Evolutionary conservation across 2,329 filamentous ascomycete species (phyloP).

Genomic region (Malbranchea cinnamomea): DNA sequence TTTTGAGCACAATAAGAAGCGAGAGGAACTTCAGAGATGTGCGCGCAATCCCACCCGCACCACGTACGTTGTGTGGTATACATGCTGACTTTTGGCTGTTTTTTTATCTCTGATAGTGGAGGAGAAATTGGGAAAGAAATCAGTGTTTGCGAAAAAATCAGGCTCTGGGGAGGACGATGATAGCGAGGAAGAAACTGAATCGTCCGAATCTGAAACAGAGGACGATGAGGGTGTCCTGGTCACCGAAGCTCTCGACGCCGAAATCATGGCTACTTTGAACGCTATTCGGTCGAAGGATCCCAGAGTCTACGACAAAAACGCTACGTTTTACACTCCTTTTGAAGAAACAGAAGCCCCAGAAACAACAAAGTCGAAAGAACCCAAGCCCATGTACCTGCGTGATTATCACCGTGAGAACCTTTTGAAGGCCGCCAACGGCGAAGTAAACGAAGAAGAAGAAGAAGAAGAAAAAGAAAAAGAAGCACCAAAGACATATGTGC

Average conservation of each 20-base stretch:
- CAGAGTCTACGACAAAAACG: conserved; percentile 66
- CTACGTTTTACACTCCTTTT: conserved; percentile 59
- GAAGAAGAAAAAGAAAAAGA: conserved; percentile 39
- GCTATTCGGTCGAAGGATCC: conserved; percentile 88
- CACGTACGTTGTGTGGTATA: background rate
- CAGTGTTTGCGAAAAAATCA: conserved; percentile 26
- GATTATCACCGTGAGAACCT: conserved; percentile 90
- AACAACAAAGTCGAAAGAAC: conserved; percentile 40
- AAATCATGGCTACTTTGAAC: conserved; percentile 73
- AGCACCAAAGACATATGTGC: conserved; percentile 52
- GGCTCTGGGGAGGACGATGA: conserved; percentile 32
- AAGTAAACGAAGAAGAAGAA: conserved; percentile 42
- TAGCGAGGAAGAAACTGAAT: conserved; percentile 40
- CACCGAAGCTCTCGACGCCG: conserved; percentile 68
- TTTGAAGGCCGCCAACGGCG: conserved; percentile 57
- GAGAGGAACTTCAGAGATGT: conserved; percentile 59
- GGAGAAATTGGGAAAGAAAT: conserved; percentile 54
- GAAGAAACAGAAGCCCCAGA: conserved; percentile 35
- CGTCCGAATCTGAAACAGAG: conserved; percentile 58
- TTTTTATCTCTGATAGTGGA: conserved; percentile 69
- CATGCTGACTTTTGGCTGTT: background rate
- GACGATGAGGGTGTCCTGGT: conserved; percentile 81
- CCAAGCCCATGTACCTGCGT: conserved; percentile 70
- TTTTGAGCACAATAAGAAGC: conserved; percentile 95
- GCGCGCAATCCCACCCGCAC: conserved; percentile 10